These are phyloP conservation scores for Omphalea diandra DNA, from an alignment of 441 rosid genomes.

Conservation along the genomic window DNA sequence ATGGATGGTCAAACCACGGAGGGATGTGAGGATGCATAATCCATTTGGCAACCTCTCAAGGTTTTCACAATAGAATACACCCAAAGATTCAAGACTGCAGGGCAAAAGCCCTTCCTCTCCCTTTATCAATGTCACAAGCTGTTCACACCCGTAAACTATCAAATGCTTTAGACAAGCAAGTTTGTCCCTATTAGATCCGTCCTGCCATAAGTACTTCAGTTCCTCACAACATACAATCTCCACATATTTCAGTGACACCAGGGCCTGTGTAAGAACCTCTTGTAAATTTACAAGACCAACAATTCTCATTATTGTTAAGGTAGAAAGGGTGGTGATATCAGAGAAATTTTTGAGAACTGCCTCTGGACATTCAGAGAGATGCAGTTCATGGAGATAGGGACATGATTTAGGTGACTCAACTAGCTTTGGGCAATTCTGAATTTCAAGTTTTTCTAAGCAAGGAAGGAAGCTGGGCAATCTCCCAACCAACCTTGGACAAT, in stretches of 20 bases:
- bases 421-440: not conserved
- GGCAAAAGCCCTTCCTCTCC: not conserved
- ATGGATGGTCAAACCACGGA: not conserved
- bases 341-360: not conserved
- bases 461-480: not conserved
- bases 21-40: not conserved
- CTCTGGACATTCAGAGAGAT: not conserved
- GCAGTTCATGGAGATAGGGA: not conserved
- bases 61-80: not conserved
- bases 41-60: not conserved
- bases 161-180: not conserved
- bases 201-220: not conserved
- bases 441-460: not conserved
- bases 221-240: not conserved
- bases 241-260: not conserved
- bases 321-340: not conserved
- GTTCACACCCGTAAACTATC: not conserved
- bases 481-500: conserved; percentile 6
- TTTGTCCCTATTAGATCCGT: not conserved
- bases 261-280: not conserved
- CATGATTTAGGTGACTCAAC: not conserved
- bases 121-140: not conserved
- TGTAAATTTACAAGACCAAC: not conserved
- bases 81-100: not conserved
- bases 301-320: not conserved